Conservation (phyloP, 768 basidiomycete genomes). For the Podaxis mareebaensis region DNA sequence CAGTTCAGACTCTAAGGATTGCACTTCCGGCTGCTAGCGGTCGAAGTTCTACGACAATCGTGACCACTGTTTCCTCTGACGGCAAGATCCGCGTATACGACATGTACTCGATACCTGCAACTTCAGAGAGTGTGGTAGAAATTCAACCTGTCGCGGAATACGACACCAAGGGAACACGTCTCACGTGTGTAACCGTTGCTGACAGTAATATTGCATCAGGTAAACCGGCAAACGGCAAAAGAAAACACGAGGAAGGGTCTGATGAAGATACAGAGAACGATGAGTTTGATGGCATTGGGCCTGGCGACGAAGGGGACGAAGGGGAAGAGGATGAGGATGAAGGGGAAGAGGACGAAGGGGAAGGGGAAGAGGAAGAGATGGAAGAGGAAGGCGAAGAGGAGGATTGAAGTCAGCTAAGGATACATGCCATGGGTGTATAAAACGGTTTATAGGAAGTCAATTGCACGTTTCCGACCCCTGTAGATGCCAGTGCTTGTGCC, state of each 20-base stretch:
- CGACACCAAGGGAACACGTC: slow-evolving; percentile 82
- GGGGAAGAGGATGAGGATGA: slow-evolving; percentile 29
- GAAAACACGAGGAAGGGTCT: slow-evolving; percentile 26
- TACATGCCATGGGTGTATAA: background rate
- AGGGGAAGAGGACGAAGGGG: slow-evolving; percentile 28
- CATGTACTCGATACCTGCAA: slow-evolving; percentile 48
- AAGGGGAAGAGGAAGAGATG: slow-evolving; percentile 30
- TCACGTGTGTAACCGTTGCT: slow-evolving; percentile 63
- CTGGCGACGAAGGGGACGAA: slow-evolving; percentile 12
- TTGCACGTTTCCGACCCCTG: slow-evolving; percentile 66
- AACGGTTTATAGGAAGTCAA: slow-evolving; percentile 66
- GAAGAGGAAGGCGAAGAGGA: slow-evolving; percentile 30
- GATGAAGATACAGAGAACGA: slow-evolving; percentile 24
- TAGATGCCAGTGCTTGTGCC: slow-evolving; percentile 17
- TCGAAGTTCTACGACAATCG: slow-evolving; percentile 54
- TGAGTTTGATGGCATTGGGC: slow-evolving; percentile 24
- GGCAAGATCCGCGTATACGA: slow-evolving; percentile 83
- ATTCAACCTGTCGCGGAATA: slow-evolving; percentile 65
- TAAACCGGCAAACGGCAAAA: slow-evolving; percentile 22
- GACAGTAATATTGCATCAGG: slow-evolving; percentile 28
- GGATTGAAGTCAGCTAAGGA: slow-evolving; percentile 26
- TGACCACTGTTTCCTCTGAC: slow-evolving; percentile 85
- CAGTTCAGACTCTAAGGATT: slow-evolving; percentile 66
- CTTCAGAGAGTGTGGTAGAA: slow-evolving; percentile 26
- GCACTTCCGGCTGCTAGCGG: slow-evolving; percentile 45